These are phyloP conservation scores for Parvularia atlantis DNA, from an alignment of 78 protist species.

Conservation along the genomic window DNA sequence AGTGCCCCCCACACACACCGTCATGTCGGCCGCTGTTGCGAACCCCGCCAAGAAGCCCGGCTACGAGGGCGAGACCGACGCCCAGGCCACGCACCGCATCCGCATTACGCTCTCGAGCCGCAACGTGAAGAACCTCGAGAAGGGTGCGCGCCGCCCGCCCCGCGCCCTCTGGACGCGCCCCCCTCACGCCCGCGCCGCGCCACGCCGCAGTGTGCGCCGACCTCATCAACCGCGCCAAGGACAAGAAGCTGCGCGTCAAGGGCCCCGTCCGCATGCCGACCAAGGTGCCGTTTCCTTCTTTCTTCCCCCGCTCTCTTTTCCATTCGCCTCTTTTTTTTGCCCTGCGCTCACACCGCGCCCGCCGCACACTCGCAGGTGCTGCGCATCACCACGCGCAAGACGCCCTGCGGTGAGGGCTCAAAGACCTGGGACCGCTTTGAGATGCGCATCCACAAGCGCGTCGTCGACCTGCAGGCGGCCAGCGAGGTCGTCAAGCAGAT, in stretches of 20 bases:
- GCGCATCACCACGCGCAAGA: constrained; percentile 94
- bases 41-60: constrained; percentile 6
- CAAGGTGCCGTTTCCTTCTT: too few relatives aligned
- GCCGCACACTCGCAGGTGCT: too few relatives aligned
- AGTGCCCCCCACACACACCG: too few relatives aligned
- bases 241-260: constrained; percentile 66
- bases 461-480: constrained; percentile 90
- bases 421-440: constrained; percentile 99
- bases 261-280: constrained; percentile 99
- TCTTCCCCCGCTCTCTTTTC: too few relatives aligned
- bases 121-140: constrained; percentile 90
- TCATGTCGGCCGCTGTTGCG: too few relatives aligned
- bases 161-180: background rate
- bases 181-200: background rate
- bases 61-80: constrained; percentile 10
- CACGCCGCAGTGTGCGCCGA: constrained; percentile 87
- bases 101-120: constrained; percentile 91
- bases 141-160: constrained; percentile 39
- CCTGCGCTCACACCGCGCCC: too few relatives aligned
- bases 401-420: constrained; percentile 99
- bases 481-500: constrained; percentile 87
- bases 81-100: constrained; percentile 47
- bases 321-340: too few relatives aligned
- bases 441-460: constrained; percentile 99
- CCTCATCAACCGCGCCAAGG: constrained; percentile 81